These are phyloP conservation scores for Nicotiana sylvestris DNA, from an alignment of 257 asterid genomes.

Conservation along the genomic window DNA sequence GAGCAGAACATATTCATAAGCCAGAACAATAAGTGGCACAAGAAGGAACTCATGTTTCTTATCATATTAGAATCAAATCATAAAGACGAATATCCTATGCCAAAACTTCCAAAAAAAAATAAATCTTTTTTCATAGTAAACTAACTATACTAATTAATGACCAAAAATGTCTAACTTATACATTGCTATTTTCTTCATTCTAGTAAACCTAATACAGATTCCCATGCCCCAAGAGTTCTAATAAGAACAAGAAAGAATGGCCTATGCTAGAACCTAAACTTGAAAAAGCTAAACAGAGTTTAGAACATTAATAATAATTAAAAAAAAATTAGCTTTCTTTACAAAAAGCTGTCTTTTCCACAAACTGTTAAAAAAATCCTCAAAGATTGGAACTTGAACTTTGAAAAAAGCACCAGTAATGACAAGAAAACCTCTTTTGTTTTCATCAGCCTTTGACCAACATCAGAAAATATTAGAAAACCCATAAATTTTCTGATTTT, in stretches of 20 bases:
- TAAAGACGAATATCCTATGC: neutral
- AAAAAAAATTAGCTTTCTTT: neutral
- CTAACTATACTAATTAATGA: neutral
- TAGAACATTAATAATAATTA: neutral
- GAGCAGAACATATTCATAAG: neutral
- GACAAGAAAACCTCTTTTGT: neutral
- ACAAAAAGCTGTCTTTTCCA: neutral
- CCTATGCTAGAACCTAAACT: slow-evolving; percentile 5
- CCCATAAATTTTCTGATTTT: slow-evolving; percentile 2
- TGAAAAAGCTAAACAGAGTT: neutral
- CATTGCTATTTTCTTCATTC: neutral
- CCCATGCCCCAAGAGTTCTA: neutral
- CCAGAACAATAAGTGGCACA: neutral
- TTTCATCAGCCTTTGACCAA: neutral
- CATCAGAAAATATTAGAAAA: neutral
- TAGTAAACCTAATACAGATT: neutral
- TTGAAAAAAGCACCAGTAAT: neutral
- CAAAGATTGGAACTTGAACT: slow-evolving; percentile 5
- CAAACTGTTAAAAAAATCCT: neutral
- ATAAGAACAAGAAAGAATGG: neutral
- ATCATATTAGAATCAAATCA: neutral
- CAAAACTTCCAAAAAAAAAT: neutral
- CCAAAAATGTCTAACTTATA: neutral
- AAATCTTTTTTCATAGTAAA: neutral
- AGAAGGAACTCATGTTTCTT: neutral